Evolutionary conservation across 2,329 filamentous ascomycete genomes (phyloP), one percentile per base, ranked within the genome.

Genomic region (Colletotrichum neosansevieriae): DNA sequence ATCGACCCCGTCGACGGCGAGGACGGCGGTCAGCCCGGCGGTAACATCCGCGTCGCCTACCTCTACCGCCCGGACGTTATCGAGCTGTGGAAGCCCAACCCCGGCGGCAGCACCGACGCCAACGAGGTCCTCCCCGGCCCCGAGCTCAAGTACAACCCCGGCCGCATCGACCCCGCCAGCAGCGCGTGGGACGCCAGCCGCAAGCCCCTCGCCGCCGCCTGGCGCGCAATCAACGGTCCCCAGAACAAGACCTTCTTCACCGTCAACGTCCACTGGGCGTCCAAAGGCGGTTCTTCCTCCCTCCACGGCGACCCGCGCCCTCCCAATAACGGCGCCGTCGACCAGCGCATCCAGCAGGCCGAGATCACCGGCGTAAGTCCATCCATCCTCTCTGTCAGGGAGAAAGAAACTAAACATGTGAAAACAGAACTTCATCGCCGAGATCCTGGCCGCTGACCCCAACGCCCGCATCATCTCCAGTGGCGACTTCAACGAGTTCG

Each of bases 401-500:
- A 36, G 29, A 9, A n/a, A 45, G 57, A 17, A 24, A 40, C 72
- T 73, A 66, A 74, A 29, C 61, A 53, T 12, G 60, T 51, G 17
- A 56, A 45, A 24, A 10, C 40, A 84, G 83, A 72, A 79, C 13
- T 92, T 91, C 73, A 82, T 90, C 60, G 77, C 82, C 2, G 64
- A 86, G 64, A 88, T 93, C 71, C 83, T 92, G 19, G 76, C 80
- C 7, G 74, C 83, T 45, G 86, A 92, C 76, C 75, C 80, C 11
- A 78, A 84, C 15, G 90, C 91, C 0, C 81, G 81, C 24, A 76
- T 93, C 71, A 84, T 93, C 67, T 79, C 83, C 2, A 85, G 87
- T 0, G 91, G 91, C 29, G 91, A 93, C 78, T 93, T 90, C 76
- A 93, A 93, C 81, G 91, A 93, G 76, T 93, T 91, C 75, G 76